Evolutionary conservation across 2,329 filamentous ascomycete species (phyloP), one percentile per base, ranked within the genome.

Genomic region (Grosmannia penicillata): DNA sequence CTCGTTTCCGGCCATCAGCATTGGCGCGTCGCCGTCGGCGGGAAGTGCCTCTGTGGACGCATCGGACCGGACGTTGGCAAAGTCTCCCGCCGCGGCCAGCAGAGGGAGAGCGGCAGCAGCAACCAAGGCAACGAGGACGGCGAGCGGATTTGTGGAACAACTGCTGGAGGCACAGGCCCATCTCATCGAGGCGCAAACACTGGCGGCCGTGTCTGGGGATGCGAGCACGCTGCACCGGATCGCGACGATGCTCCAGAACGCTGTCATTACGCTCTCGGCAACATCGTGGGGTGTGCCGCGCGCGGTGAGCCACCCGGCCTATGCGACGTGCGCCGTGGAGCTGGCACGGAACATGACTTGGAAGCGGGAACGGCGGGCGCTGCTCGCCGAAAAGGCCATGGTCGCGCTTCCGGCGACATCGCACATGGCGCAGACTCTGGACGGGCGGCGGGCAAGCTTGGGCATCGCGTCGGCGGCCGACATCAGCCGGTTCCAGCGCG

Each of bases 1-100:
- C 21, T 93, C 86, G 0, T 80, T 89, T 43, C 85, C 87, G 2
- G 77, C 83, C 0, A 65, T 89, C 27, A 60, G 61, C 19, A 52
- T 57, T 43, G 39, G 42, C 10, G 36, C 13, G 42, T 47, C 22
- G 49, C 59, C 21, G 68, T 68, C 25, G 8, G 14, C n/a, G 28
- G n/a, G 7, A 19, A 19, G 6, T n/a, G 3, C 19, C 9, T n/a
- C 22, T 11, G 23, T 15, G 9, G 24, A 23, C 10, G 24, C 33
- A 18, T 8, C 23, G 4, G 33, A 14, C 22, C 45, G 52, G 18
- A 58, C 58, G 3, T 41, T 56, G 4, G 46, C 47, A 5, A 59
- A 61, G 38, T 54, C 50, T 18, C 49, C 60, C 11, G 61, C 37
- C 3, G 9, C 29, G 11, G 19, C 13, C 19, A 62, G 51, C 40